These are phyloP conservation scores for Aureobasidium sp. DNA, from an alignment of 2,329 filamentous ascomycete species.

Conservation along the genomic window DNA sequence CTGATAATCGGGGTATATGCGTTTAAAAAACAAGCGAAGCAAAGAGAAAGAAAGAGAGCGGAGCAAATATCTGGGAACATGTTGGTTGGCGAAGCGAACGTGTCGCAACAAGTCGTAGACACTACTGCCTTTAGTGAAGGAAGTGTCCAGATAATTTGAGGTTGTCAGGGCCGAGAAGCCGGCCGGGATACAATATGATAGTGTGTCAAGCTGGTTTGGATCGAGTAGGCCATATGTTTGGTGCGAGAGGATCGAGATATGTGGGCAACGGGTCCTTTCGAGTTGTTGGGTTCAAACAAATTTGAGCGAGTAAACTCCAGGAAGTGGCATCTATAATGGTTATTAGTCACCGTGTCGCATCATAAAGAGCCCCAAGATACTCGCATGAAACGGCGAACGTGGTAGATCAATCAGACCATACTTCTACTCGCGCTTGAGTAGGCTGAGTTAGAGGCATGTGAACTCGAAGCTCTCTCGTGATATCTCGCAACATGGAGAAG, in stretches of 20 bases:
- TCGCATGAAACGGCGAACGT: neutral
- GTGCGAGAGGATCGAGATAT: neutral
- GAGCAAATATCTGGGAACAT: neutral
- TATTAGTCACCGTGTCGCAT: neutral
- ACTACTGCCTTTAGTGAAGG: no score
- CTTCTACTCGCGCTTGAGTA: neutral
- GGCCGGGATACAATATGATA: neutral
- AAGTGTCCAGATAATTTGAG: neutral
- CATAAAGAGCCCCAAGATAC: neutral
- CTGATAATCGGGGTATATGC: neutral
- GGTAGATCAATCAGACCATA: neutral
- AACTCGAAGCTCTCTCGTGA: neutral
- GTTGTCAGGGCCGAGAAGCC: neutral
- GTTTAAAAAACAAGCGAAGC: neutral
- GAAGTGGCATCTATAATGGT: neutral
- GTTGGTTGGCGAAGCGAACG: no score
- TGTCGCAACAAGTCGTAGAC: no score
- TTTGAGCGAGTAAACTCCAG: neutral
- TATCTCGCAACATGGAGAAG: slow-evolving; percentile 1
- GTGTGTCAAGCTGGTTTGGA: neutral
- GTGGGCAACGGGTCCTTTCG: neutral
- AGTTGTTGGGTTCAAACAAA: neutral
- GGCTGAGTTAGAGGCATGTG: neutral
- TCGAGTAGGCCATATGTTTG: neutral
- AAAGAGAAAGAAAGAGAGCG: neutral